Evolutionary conservation across 495 filamentous ascomycete species (phyloP).

Genomic region (Penicillium canariense): DNA sequence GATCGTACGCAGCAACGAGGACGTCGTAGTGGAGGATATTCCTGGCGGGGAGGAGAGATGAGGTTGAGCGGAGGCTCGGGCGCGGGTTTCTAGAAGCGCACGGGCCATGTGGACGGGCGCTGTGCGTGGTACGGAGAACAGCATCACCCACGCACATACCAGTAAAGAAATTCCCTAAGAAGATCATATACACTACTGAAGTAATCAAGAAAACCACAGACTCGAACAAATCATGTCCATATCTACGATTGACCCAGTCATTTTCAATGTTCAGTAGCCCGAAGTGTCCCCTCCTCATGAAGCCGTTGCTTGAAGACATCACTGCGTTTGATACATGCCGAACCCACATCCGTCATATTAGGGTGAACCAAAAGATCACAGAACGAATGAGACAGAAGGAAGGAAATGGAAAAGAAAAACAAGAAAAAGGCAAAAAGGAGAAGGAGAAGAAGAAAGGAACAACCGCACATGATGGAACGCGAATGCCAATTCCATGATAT

Average conservation of each 20-base stretch:
- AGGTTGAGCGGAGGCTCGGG: conserved; percentile 18
- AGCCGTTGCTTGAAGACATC: conserved; percentile 24
- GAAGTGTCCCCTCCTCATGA: conserved; percentile 23
- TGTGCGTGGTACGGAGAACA: background rate
- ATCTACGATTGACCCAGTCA: conserved; percentile 32
- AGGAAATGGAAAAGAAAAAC: conserved; percentile 4
- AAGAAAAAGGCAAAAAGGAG: conserved; percentile 11
- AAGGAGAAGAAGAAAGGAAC: conserved; percentile 9
- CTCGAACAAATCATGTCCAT: conserved; percentile 23
- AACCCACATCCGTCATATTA: conserved; percentile 46
- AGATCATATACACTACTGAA: background rate
- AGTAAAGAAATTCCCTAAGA: background rate
- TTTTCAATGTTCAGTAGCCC: conserved; percentile 30
- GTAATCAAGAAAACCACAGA: background rate
- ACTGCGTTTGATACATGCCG: conserved; percentile 36
- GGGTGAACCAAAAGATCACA: conserved; percentile 53
- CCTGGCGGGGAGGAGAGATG: conserved; percentile 3
- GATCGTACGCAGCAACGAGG: background rate
- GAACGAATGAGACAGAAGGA: conserved; percentile 23
- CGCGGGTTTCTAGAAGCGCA: conserved; percentile 24
- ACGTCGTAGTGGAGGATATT: background rate
- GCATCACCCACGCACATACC: background rate
- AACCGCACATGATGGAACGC: conserved; percentile 16
- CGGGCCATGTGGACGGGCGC: conserved; percentile 16
- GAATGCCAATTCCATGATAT: conserved; percentile 20